Percentiles rank a stretch among this genome's conserved stretches.
phyloP scores from a whole-genome alignment of 164 flowering plant species.

The Amborella trichopoda region DNA sequence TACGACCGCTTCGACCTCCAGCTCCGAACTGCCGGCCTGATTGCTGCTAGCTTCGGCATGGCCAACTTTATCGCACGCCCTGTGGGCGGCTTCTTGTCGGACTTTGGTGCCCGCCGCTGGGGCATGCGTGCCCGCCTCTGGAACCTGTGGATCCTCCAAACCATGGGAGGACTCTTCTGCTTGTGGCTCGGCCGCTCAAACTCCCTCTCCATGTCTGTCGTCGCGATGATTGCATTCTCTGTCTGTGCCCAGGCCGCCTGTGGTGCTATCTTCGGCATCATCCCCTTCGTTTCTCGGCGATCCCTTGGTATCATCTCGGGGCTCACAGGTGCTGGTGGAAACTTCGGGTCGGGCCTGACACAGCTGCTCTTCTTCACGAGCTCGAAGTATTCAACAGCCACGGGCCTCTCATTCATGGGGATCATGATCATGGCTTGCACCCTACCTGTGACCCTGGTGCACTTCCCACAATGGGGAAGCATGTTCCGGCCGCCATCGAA shows the following conservation, averaged over 20 bases:
- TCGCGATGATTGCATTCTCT: conserved; percentile 63
- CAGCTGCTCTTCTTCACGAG: conserved; percentile 59
- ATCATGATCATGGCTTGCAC: conserved; percentile 49
- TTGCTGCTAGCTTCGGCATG: conserved; percentile 71
- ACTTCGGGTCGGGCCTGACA: conserved; percentile 62
- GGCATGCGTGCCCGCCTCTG: conserved; percentile 73
- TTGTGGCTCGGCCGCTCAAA: conserved; percentile 51
- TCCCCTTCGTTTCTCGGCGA: conserved; percentile 63
- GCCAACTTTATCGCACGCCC: conserved; percentile 65
- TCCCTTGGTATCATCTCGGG: conserved; percentile 75
- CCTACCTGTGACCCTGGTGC: conserved; percentile 40
- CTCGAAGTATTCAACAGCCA: conserved; percentile 31
- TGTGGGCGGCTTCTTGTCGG: conserved; percentile 54
- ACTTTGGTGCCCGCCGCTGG: conserved; percentile 29
- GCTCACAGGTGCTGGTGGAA: conserved; percentile 71
- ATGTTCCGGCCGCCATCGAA: conserved; percentile 60
- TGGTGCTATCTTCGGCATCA: conserved; percentile 64
- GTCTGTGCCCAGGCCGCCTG: conserved; percentile 67
- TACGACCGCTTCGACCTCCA: conserved; percentile 57
- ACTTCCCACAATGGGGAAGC: conserved; percentile 88
- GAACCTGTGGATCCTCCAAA: conserved; percentile 65
- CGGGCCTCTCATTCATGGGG: conserved; percentile 59
- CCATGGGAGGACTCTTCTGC: conserved; percentile 62
- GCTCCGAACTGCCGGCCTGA: conserved; percentile 63
- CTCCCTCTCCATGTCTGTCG: conserved; percentile 42